These are phyloP conservation scores for Cercospora sp. DNA, from an alignment of 2,329 filamentous ascomycete genomes.

Conservation along the genomic window DNA sequence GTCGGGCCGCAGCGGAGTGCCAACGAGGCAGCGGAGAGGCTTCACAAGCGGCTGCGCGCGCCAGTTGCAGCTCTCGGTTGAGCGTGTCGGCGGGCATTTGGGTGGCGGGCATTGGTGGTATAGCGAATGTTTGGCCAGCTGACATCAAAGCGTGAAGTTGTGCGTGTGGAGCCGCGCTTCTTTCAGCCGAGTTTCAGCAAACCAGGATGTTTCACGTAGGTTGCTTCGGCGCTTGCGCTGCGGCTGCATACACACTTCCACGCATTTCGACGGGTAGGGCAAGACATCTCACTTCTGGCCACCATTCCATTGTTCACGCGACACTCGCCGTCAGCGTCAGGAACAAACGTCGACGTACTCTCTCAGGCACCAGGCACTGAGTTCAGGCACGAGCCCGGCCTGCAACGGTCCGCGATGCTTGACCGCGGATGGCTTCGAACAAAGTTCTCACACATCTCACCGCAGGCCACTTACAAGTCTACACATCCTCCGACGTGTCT, in stretches of 20 bases:
- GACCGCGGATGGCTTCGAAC: slow-evolving; percentile 9
- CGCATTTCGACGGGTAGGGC: neutral
- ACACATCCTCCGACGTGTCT: neutral
- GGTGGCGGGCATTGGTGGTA: neutral
- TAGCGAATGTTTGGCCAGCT: slow-evolving; percentile 16
- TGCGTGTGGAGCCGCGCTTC: slow-evolving; percentile 21
- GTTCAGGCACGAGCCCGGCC: slow-evolving; percentile 3
- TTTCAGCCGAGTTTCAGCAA: slow-evolving; percentile 4
- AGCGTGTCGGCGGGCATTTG: slow-evolving; percentile 1
- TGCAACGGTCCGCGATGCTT: slow-evolving; percentile 13
- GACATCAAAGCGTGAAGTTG: slow-evolving; percentile 17
- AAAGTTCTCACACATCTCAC: slow-evolving; percentile 1
- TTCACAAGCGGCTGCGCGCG: neutral
- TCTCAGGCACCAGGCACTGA: slow-evolving; percentile 2
- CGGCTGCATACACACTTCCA: neutral
- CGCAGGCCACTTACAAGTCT: neutral
- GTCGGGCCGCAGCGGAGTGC: slow-evolving; percentile 4
- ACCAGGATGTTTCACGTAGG: neutral
- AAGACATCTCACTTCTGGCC: neutral
- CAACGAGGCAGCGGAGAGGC: slow-evolving; percentile 4
- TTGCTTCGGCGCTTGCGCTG: neutral
- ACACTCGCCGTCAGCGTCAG: slow-evolving; percentile 1
- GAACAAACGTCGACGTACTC: slow-evolving; percentile 1
- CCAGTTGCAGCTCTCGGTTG: slow-evolving; percentile 13
- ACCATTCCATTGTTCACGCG: slow-evolving; percentile 5